Base-by-base conservation (phyloP, 768 basidiomycete genomes). In the Boletellus ananiceps region DNA sequence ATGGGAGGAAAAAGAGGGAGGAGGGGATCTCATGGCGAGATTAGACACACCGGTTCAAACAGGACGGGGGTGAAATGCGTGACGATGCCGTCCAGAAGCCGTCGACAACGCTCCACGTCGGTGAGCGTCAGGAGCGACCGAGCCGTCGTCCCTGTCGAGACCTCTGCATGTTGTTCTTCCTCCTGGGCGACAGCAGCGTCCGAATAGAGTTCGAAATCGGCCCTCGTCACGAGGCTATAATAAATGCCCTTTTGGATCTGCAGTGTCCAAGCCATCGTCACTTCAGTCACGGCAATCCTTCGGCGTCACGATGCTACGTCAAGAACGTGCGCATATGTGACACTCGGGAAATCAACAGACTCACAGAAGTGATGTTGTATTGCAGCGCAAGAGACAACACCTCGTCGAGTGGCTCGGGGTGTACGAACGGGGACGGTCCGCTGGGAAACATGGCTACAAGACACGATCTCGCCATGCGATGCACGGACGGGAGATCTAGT, bases 41-140 rank as follows among this genome's bases (percentile, higher is more conserved):
- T 25, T 3, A 31, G 44, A 68, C 65, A 32, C 32, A 68, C 76
- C 23, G 84, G 78, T 2, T 86, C 86, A 63, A 89, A 89, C 0
- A 89, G 67, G 32, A 82, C 71, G 2, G 87, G 85, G 0, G 85
- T 84, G 61, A 88, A 88, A 62, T 85, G 75, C 5, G 74, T 74
- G 49, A 89, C 80, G 51, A 89, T 62, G 25, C 62, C 63, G 7
- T 69, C 68, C 75, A 83, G 77, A 31, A 84, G 71, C n/a, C 58
- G 58, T 53, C 65, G 68, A 56, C 79, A 82, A 33, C 71, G 71
- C 45, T 70, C 65, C 14, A 69, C 49, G 44, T 65, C 65, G 27
- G 57, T 73, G 58, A 46, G 57, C 40, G 65, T 40, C 68, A 71
- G 39, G 67, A 60, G 9, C 2, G n/a, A 11, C n/a, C 2, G 27